Evolutionary conservation across 176 grass and related monocot genomes (phyloP).

Genomic region (Triticum urartu): DNA sequence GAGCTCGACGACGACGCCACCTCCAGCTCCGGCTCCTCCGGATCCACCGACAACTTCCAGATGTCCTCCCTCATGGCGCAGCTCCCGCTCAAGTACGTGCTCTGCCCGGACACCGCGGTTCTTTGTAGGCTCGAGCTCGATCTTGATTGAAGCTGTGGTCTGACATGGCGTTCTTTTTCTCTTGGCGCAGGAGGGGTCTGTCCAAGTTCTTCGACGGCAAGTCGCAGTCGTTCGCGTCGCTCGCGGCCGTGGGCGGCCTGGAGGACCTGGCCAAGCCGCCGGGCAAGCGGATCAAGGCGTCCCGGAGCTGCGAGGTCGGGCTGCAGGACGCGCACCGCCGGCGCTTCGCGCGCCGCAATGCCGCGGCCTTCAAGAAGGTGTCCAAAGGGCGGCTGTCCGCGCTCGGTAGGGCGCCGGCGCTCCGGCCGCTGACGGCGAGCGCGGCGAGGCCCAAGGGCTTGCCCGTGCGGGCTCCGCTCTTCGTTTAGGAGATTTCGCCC

Average conservation of each 20-base stretch:
- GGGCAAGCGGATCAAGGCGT: slow-evolving; percentile 53
- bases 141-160: background rate
- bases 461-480: slow-evolving; percentile 37
- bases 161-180: slow-evolving; percentile 19
- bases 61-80: slow-evolving; percentile 71
- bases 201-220: slow-evolving; percentile 82
- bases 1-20: slow-evolving; percentile 57
- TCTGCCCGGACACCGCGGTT: background rate
- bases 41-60: slow-evolving; percentile 44
- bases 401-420: slow-evolving; percentile 1
- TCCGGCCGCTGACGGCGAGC: background rate
- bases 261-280: slow-evolving; percentile 63
- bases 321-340: slow-evolving; percentile 42
- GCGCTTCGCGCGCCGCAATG: background rate
- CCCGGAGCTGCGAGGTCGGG: slow-evolving; percentile 50
- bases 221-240: slow-evolving; percentile 77
- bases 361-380: slow-evolving; percentile 16
- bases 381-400: background rate
- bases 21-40: slow-evolving; percentile 34
- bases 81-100: slow-evolving; percentile 67
- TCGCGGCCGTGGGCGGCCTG: slow-evolving; percentile 41
- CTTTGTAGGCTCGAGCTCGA: background rate
- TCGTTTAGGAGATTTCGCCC: slow-evolving; percentile 32
- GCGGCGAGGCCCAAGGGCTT: background rate
- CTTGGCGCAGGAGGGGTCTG: slow-evolving; percentile 53